Evolutionary conservation across 2,329 filamentous ascomycete genomes (phyloP).

Genomic region (Aspergillus tubingensis): DNA sequence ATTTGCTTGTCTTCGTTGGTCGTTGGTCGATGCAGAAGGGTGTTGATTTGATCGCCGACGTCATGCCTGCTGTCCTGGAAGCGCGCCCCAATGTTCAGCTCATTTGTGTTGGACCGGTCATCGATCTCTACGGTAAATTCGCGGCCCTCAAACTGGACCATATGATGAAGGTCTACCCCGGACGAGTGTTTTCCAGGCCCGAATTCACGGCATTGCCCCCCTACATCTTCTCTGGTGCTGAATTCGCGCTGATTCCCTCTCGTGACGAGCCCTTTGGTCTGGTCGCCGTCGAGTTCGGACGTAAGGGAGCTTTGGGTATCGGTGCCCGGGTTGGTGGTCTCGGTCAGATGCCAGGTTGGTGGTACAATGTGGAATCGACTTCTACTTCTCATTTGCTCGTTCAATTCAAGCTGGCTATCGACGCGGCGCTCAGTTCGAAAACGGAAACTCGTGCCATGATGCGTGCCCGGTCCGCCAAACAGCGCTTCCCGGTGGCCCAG

Average conservation of each 20-base stretch:
- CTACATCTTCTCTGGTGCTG: conserved; percentile 66
- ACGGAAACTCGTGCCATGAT: conserved; percentile 59
- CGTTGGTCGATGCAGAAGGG: conserved; percentile 70
- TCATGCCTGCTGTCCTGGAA: conserved; percentile 66
- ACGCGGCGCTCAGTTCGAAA: conserved; percentile 59
- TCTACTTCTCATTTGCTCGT: conserved; percentile 62
- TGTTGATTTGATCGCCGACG: conserved; percentile 67
- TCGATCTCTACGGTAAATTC: conserved; percentile 68
- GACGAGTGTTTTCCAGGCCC: conserved; percentile 65
- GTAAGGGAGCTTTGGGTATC: conserved; percentile 67
- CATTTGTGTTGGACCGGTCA: conserved; percentile 64
- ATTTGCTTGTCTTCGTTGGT: conserved; percentile 67
- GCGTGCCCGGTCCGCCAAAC: conserved; percentile 64
- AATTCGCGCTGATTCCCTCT: conserved; percentile 69
- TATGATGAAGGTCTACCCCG: conserved; percentile 66
- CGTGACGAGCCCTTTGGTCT: conserved; percentile 69
- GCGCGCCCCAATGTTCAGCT: conserved; percentile 61
- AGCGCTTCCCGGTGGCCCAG: conserved; percentile 67
- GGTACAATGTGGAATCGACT: conserved; percentile 67
- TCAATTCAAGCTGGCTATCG: conserved; percentile 65
- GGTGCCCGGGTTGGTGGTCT: conserved; percentile 66
- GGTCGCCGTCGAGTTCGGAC: conserved; percentile 67
- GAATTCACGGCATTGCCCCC: conserved; percentile 67
- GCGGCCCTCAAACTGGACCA: conserved; percentile 64
- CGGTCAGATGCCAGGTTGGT: conserved; percentile 70